Evolutionary conservation across 441 rosid species (phyloP).

Genomic region (Monsonia emarginata): DNA sequence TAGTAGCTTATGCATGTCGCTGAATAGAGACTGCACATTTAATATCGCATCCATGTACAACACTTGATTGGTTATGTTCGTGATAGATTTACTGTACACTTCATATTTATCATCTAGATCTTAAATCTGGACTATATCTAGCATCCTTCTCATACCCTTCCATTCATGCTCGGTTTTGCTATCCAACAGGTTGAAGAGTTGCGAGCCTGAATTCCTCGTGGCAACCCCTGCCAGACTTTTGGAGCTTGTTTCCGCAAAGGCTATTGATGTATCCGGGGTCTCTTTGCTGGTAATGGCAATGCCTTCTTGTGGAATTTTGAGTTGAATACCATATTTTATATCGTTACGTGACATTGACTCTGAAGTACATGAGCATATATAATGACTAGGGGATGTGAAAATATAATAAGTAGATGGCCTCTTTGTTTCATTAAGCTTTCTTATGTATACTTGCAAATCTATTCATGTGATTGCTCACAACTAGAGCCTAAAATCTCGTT

Average conservation of each 20-base stretch:
- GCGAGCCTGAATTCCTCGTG: conserved; percentile 82
- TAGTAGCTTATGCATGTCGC: neutral
- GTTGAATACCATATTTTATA: neutral
- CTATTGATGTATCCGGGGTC: conserved; percentile 56
- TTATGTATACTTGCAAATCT: no score
- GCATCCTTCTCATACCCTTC: neutral
- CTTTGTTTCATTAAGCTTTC: no score
- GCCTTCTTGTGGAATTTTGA: neutral
- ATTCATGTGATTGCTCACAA: neutral
- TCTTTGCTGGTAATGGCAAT: conserved; percentile 56
- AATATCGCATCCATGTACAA: neutral
- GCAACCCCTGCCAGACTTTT: conserved; percentile 79
- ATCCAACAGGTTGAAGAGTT: conserved; percentile 47
- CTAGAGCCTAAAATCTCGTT: neutral
- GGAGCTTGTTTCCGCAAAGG: conserved; percentile 60
- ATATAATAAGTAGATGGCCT: no score
- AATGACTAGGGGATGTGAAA: no score
- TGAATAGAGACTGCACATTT: no score
- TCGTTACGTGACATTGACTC: neutral
- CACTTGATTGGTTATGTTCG: neutral
- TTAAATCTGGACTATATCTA: neutral
- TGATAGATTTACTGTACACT: neutral
- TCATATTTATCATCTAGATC: neutral
- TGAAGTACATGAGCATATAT: no score
- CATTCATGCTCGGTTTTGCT: conserved; percentile 2